Evolutionary conservation across 2,329 filamentous ascomycete species (phyloP).

Genomic region (Colletotrichum siamense): DNA sequence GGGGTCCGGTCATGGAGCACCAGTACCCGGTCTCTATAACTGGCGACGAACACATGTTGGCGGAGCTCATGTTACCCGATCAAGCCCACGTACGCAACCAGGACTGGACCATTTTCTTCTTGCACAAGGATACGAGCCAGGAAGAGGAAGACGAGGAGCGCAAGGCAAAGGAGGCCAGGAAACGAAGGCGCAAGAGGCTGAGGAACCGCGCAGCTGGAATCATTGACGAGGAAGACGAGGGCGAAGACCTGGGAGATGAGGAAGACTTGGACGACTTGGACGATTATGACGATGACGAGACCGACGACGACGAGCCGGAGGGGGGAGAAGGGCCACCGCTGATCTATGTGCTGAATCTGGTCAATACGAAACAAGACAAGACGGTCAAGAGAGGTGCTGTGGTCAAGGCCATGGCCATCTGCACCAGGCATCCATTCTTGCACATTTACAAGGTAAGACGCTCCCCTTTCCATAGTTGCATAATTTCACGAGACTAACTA

Average conservation of each 20-base stretch:
- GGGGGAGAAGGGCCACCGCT: constrained; percentile 85
- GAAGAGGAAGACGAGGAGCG: constrained; percentile 80
- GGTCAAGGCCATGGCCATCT: constrained; percentile 99
- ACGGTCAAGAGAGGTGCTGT: constrained; percentile 91
- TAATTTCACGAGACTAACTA: background rate
- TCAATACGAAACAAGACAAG: constrained; percentile 97
- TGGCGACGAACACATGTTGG: constrained; percentile 96
- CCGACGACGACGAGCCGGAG: constrained; percentile 68
- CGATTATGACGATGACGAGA: constrained; percentile 56
- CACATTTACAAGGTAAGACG: constrained; percentile 91
- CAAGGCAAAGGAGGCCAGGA: constrained; percentile 59
- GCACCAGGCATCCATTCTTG: constrained; percentile 94
- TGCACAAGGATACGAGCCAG: constrained; percentile 91
- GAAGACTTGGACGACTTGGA: constrained; percentile 47
- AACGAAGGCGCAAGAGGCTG: constrained; percentile 54
- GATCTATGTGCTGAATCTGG: constrained; percentile 95
- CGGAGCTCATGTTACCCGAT: constrained; percentile 97
- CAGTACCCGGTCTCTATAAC: constrained; percentile 95
- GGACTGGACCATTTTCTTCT: constrained; percentile 99
- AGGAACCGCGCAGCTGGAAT: constrained; percentile 57
- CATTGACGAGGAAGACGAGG: constrained; percentile 53
- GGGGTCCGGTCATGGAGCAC: constrained; percentile 97
- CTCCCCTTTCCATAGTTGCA: background rate
- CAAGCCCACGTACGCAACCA: constrained; percentile 94
- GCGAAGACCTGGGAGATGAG: constrained; percentile 51